phyloP scores from a whole-genome alignment of 345 rosid genomes.

The Lagerstroemia speciosa region DNA sequence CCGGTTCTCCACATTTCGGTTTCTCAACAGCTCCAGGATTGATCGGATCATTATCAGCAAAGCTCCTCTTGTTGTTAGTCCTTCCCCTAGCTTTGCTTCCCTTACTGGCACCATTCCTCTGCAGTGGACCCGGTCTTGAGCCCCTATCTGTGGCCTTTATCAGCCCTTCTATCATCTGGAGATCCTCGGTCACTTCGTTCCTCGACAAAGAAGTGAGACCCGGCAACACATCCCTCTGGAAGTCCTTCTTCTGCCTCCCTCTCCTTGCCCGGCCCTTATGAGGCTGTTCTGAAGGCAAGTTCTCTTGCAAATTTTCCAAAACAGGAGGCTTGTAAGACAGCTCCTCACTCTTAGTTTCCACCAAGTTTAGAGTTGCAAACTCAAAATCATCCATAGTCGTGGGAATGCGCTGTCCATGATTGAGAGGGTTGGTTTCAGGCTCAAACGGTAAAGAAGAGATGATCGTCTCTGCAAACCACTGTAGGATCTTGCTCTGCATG shows the following conservation, averaged over 20 bases:
- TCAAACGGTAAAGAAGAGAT: slow-evolving; percentile 3
- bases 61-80: slow-evolving; percentile 22
- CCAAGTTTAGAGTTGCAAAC: slow-evolving; percentile 52
- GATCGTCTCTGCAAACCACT: slow-evolving; percentile 59
- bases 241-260: slow-evolving; percentile 67
- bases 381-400: slow-evolving; percentile 54
- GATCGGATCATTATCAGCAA: neutral
- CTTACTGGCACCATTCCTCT: neutral
- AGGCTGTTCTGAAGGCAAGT: slow-evolving; percentile 29
- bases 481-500: slow-evolving; percentile 28
- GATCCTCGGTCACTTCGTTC: slow-evolving; percentile 62
- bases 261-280: slow-evolving; percentile 60
- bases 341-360: slow-evolving; percentile 37
- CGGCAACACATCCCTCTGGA: slow-evolving; percentile 69
- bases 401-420: slow-evolving; percentile 6
- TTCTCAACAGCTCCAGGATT: neutral
- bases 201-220: slow-evolving; percentile 48
- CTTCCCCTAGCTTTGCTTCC: neutral
- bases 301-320: slow-evolving; percentile 15
- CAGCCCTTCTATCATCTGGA: slow-evolving; percentile 59
- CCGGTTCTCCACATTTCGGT: slow-evolving; percentile 25
- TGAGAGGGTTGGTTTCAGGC: slow-evolving; percentile 16
- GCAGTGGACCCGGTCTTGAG: slow-evolving; percentile 22
- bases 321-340: slow-evolving; percentile 5
- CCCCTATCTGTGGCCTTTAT: slow-evolving; percentile 53